These are phyloP conservation scores for Cytospora piceicola DNA, from an alignment of 2,329 filamentous ascomycete genomes.

Conservation along the genomic window DNA sequence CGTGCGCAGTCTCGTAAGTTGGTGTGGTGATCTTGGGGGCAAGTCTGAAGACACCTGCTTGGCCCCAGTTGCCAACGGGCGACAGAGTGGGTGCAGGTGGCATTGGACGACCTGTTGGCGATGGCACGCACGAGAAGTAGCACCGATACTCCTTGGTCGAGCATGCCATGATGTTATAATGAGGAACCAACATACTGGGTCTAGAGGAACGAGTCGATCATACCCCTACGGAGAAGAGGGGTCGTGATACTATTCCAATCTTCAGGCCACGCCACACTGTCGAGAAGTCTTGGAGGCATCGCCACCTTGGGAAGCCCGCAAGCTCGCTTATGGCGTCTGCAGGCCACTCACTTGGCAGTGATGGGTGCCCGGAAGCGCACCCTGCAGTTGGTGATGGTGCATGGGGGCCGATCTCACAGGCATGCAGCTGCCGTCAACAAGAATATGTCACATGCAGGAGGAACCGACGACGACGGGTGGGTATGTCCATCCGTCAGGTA, in stretches of 20 bases:
- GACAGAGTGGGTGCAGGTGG: not conserved
- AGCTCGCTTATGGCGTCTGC: not conserved
- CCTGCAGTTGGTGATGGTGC: not conserved
- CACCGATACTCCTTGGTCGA: not conserved
- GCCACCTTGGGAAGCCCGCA: slow-evolving; percentile 10
- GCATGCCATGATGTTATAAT: not conserved
- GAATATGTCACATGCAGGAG: not conserved
- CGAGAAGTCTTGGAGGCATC: not conserved
- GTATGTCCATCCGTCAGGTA: not conserved
- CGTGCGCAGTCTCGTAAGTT: slow-evolving; percentile 3
- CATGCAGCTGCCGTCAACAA: slow-evolving; percentile 1
- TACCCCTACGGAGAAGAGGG: not conserved
- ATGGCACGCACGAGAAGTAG: not conserved
- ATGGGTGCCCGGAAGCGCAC: not conserved
- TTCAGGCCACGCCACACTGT: not conserved
- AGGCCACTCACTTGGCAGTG: not conserved
- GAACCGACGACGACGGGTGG: not conserved
- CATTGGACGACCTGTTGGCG: not conserved
- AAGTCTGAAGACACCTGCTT: not conserved
- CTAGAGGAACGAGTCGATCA: not conserved
- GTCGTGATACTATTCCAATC: not conserved
- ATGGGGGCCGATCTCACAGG: not conserved
- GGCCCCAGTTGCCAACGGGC: not conserved
- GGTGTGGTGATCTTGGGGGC: not conserved
- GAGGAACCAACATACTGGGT: slow-evolving; percentile 13